Conservation (phyloP, 1,139 yeast genomes). For the Nematodospora anomalae region DNA sequence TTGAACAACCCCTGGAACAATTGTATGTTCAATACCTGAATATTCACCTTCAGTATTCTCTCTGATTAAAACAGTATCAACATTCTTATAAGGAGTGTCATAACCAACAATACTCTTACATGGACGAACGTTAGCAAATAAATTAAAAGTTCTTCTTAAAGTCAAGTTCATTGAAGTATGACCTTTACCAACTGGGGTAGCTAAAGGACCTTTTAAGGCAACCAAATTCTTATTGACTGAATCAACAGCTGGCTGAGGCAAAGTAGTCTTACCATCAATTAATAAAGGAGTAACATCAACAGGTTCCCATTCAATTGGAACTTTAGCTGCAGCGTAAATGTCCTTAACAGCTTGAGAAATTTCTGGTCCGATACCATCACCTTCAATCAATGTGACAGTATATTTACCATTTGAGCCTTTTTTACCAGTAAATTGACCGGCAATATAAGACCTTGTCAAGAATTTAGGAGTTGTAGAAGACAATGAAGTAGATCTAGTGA, state of each 20-base stretch:
- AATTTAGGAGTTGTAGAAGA: slow-evolving; percentile 33
- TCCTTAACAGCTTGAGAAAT: slow-evolving; percentile 91
- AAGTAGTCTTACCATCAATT: slow-evolving; percentile 90
- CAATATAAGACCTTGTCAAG: slow-evolving; percentile 43
- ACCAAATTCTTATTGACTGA: slow-evolving; percentile 90
- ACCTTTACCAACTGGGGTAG: slow-evolving; percentile 98
- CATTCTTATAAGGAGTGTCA: slow-evolving; percentile 92
- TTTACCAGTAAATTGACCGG: slow-evolving; percentile 52
- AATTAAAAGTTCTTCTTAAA: slow-evolving; percentile 91
- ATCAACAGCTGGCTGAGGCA: slow-evolving; percentile 89
- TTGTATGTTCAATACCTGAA: slow-evolving; percentile 97
- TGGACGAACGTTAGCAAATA: slow-evolving; percentile 97
- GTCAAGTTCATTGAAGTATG: slow-evolving; percentile 97
- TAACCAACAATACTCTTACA: slow-evolving; percentile 91
- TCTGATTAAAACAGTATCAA: slow-evolving; percentile 93
- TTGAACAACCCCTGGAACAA: slow-evolving; percentile 98
- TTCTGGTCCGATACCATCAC: slow-evolving; percentile 98
- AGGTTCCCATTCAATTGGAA: slow-evolving; percentile 96
- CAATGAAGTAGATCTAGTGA: slow-evolving; percentile 30
- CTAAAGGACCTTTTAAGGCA: slow-evolving; percentile 96
- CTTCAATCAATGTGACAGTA: slow-evolving; percentile 94
- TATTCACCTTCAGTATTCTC: slow-evolving; percentile 99
- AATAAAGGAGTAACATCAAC: slow-evolving; percentile 94
- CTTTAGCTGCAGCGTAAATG: slow-evolving; percentile 88
- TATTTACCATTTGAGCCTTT: slow-evolving; percentile 64